Evolutionary conservation across 116 monocot genomes (phyloP).

Genomic region (Phalaenopsis hybrid): DNA sequence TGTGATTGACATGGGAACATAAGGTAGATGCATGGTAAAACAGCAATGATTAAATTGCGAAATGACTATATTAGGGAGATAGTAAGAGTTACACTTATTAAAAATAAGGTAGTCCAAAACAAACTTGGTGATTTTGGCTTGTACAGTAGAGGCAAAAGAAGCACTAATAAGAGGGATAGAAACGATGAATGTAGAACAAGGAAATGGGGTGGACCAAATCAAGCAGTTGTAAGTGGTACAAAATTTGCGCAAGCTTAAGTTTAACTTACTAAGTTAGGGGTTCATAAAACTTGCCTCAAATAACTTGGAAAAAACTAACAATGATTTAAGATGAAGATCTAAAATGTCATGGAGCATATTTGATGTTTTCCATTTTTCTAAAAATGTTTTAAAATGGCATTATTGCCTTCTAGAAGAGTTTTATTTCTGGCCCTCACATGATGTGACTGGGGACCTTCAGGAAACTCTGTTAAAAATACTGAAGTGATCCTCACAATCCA

Average conservation of each 20-base stretch:
- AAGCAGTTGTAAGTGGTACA: no score
- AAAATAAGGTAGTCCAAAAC: background rate
- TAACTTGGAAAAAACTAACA: background rate
- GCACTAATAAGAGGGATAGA: no score
- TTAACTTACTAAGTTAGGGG: no score
- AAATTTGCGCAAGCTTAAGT: no score
- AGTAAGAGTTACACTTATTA: background rate
- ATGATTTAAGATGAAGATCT: background rate
- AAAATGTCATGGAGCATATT: background rate
- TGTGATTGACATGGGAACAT: background rate
- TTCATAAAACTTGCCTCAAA: no score
- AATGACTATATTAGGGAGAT: background rate
- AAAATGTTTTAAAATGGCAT: background rate
- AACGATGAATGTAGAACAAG: no score
- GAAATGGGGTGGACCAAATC: no score
- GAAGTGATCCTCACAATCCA: background rate
- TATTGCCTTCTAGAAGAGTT: background rate
- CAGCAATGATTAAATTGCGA: background rate
- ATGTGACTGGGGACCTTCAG: background rate
- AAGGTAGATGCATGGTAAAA: background rate
- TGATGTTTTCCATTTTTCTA: background rate
- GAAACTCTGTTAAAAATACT: background rate
- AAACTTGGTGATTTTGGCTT: background rate
- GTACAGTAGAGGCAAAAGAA: background rate
- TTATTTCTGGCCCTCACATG: background rate